Base-by-base conservation (phyloP, 139 green algal species). In the Chara braunii region DNA sequence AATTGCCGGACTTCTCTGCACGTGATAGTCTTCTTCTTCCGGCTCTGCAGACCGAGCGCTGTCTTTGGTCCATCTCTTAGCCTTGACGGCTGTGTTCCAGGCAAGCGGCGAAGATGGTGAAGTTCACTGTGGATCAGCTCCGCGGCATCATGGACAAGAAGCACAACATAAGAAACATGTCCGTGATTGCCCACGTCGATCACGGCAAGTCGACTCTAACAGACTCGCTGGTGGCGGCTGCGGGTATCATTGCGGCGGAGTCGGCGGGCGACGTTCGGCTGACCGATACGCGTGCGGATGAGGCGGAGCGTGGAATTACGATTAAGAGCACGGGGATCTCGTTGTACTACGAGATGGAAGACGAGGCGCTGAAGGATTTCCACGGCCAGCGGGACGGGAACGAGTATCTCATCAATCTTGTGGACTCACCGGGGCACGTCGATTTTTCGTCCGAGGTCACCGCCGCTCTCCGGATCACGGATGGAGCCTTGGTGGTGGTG, bases 311-410 rank as follows among this genome's bases (percentile, higher is more conserved):
- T 48, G 89, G 94, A 67, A 98, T 99, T 77, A 99, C 94, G 64
- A 99, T 99, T 85, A 99, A 99, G 89, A 97, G 90, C 43, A 99
- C 94, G 29, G 87, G 87, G 57, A 99, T 99, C 75, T 98, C 94
- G 4, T 87, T 99, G 55, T 98, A 96, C 81, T 99, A 98, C 79
- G 65, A 90, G 64, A 94, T 96, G 79, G 51, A 62, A 0, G 87
- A 94, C 1, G 82, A 86, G 32, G 59, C 81, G 43, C 83, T 96
- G 44, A 82, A 90, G 68, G 82, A 72, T 57, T 87, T 89, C 66
- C 86, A 80, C 48, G 84, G 80, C 29, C 56, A 83, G 50, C 79
- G 87, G 24, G 59, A 92, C 12, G 90, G 91, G 51, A 94, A 96
- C 69, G 75, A 93, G 45, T 98, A 90, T 84, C 74, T 97, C 50